A percentile compares a stretch with the other conserved stretches of the same genome.
Evolutionary conservation across 2,329 filamentous ascomycete genomes (phyloP).

Genomic region (Didymella lethalis): DNA sequence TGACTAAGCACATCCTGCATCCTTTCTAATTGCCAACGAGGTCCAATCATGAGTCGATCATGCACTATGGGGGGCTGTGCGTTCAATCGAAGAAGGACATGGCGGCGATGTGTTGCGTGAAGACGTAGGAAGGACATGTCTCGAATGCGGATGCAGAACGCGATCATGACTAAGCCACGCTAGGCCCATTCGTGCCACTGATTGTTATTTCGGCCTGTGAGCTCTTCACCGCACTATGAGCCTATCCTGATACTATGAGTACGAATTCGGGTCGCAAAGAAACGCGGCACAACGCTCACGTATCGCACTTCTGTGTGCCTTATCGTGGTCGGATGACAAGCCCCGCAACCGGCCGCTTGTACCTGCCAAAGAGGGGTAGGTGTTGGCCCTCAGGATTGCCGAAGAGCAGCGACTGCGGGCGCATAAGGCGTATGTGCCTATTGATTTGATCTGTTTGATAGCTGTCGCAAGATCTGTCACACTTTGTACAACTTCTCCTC

Average conservation of each 20-base stretch:
- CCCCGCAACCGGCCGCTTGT: constrained; percentile 18
- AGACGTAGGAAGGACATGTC: neutral
- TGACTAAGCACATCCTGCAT: neutral
- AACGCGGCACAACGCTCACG: neutral
- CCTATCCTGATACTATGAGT: neutral
- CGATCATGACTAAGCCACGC: neutral
- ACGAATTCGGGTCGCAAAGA: too few relatives aligned
- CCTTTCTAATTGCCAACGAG: neutral
- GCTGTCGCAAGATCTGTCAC: neutral
- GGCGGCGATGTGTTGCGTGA: neutral
- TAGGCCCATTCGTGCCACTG: neutral
- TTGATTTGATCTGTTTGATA: neutral
- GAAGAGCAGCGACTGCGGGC: constrained; percentile 5
- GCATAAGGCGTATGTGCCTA: constrained; percentile 7
- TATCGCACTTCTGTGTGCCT: neutral
- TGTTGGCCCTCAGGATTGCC: constrained; percentile 11
- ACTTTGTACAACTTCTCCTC: neutral
- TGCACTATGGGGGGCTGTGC: neutral
- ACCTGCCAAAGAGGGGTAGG: constrained; percentile 22
- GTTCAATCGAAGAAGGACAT: neutral
- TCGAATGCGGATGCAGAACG: neutral
- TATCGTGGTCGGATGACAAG: constrained; percentile 7
- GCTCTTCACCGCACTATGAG: too few relatives aligned
- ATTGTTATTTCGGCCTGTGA: neutral
- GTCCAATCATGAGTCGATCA: neutral